These are phyloP conservation scores for Thalassiosira allenii DNA, from an alignment of 352 stramenopile genomes.

Conservation along the genomic window DNA sequence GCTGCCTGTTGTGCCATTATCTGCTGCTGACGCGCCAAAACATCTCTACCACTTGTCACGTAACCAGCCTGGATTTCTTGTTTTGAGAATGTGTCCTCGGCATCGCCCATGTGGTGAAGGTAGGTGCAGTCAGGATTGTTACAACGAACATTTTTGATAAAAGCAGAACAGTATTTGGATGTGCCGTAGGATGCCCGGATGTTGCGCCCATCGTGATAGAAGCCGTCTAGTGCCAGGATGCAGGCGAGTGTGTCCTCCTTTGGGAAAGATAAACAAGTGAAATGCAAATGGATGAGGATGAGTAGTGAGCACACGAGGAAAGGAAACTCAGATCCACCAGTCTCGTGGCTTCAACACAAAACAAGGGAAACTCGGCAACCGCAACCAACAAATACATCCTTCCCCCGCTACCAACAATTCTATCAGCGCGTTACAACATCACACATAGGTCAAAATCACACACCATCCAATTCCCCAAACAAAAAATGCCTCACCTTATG, in stretches of 20 bases:
- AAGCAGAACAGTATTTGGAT: conserved; percentile 87
- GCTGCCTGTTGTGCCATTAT: conserved; percentile 80
- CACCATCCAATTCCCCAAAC: conserved; percentile 3
- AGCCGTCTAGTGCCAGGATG: conserved; percentile 85
- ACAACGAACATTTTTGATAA: conserved; percentile 87
- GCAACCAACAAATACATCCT: no score
- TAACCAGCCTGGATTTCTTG: conserved; percentile 88
- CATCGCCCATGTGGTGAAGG: conserved; percentile 84
- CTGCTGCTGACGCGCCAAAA: conserved; percentile 83
- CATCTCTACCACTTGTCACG: conserved; percentile 84
- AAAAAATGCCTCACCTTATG: conserved; percentile 73
- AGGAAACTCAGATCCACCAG: no score
- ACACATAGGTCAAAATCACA: not conserved
- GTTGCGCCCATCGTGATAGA: conserved; percentile 83
- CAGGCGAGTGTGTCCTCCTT: conserved; percentile 85
- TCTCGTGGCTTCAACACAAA: no score
- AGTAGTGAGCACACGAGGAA: not conserved
- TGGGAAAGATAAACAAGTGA: not conserved
- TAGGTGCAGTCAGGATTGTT: conserved; percentile 88
- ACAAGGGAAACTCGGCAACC: no score
- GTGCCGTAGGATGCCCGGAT: conserved; percentile 85
- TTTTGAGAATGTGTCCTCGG: conserved; percentile 87
- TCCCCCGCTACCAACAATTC: no score
- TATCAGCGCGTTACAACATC: no score
- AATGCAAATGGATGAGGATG: not conserved